Evolutionary conservation across 345 rosid genomes (phyloP), one percentile per base, ranked within the genome.

Genomic region (Eucalyptus erythrocorys): DNA sequence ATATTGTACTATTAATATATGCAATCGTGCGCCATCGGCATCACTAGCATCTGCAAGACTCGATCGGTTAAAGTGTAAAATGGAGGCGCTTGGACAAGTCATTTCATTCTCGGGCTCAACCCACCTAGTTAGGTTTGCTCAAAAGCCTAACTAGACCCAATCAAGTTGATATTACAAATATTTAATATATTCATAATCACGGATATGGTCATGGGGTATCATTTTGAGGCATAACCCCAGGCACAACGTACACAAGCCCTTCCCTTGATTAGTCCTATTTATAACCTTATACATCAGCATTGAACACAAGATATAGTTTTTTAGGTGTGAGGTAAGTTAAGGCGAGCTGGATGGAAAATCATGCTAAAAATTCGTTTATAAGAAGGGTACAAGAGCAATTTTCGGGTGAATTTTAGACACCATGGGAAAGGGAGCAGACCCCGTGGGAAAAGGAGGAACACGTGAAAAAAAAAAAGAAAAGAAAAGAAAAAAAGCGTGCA

Each of bases 91-190:
- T 34, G 45, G 48, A 82, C 61, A 82, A 43, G 89, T 89, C 93
- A 92, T 93, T 86, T 93, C 90, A 88, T 80, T 87, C 93, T 59
- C n/a, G 66, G 32, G 15, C 66, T 59, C 66, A 59, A 27, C 15
- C 66, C 66, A 27, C 90, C 89, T 22, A 24, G 5, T 7, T 84
- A 42, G 48, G 53, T 13, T 84, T 84, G 86, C 86, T 26, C 34
- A 64, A 64, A 64, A 64, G 71, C 71, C 32, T n/a, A 64, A 64
- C 34, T 13, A 64, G 71, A 64, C 37, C 71, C 37, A 7, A 64
- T 64, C 34, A 64, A 30, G 71, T 64, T 30, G 37, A 64, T 11
- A 30, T 6, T 14, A n/a, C 19, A n/a, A 64, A 64, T 64, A 3
- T 64, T n/a, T 64, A 30, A 64, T 64, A 64, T n/a, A 19, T 64